Conservation (phyloP, 2,329 filamentous ascomycete genomes). For the Talaromyces pinophilus region DNA sequence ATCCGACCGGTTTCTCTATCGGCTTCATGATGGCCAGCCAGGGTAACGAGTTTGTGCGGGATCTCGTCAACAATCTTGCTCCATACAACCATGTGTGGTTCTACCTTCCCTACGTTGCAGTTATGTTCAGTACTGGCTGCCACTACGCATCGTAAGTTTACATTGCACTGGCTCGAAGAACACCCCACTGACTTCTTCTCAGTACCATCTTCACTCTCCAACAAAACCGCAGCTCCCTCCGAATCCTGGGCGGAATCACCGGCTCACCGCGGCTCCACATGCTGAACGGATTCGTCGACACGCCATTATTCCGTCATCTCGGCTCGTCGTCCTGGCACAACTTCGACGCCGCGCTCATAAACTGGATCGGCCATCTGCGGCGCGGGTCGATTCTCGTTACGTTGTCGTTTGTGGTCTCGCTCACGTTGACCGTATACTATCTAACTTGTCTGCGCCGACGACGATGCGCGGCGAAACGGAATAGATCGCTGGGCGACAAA, state of each 20-base stretch:
- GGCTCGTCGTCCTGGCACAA: slow-evolving; percentile 49
- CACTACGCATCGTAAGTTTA: slow-evolving; percentile 44
- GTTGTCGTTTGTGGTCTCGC: slow-evolving; percentile 16
- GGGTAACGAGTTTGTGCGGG: slow-evolving; percentile 37
- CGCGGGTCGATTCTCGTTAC: slow-evolving; percentile 16
- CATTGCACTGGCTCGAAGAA: no score
- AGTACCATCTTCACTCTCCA: slow-evolving; percentile 36
- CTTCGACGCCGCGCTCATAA: slow-evolving; percentile 40
- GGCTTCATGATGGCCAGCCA: slow-evolving; percentile 47
- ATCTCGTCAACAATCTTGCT: slow-evolving; percentile 38
- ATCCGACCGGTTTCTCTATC: slow-evolving; percentile 46
- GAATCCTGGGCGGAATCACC: slow-evolving; percentile 40
- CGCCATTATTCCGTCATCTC: slow-evolving; percentile 46
- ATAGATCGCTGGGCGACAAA: background rate
- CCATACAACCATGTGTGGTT: slow-evolving; percentile 45
- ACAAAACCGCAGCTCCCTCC: slow-evolving; percentile 34
- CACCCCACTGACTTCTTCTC: no score
- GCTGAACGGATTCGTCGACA: slow-evolving; percentile 44
- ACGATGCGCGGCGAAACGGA: background rate
- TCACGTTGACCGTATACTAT: slow-evolving; percentile 5
- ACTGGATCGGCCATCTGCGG: slow-evolving; percentile 21
- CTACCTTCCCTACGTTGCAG: slow-evolving; percentile 43
- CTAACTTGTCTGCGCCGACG: background rate
- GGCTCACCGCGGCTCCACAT: slow-evolving; percentile 37
- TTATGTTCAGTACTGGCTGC: slow-evolving; percentile 50